Conservation (phyloP, 2,329 filamentous ascomycete species). For the Passalora sequoiae region DNA sequence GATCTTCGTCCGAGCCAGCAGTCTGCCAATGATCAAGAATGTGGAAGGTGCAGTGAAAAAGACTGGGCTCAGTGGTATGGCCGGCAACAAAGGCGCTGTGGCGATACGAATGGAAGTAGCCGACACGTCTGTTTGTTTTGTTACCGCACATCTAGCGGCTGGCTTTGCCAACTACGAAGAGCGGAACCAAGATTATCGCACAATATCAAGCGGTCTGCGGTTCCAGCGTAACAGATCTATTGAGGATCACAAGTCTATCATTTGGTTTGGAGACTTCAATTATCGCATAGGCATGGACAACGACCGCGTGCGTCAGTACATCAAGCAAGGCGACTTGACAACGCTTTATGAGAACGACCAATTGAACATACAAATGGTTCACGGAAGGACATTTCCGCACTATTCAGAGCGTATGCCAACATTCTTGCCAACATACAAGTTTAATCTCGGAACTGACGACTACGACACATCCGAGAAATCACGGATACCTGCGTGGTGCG, state of each 20-base stretch:
- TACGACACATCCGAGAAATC: conserved; percentile 96
- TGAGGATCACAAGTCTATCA: conserved; percentile 82
- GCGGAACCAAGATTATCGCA: conserved; percentile 85
- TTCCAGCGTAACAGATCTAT: conserved; percentile 90
- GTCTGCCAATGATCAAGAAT: conserved; percentile 80
- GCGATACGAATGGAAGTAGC: conserved; percentile 94
- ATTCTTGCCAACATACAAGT: conserved; percentile 94
- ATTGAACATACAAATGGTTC: conserved; percentile 94
- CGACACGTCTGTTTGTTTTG: conserved; percentile 87
- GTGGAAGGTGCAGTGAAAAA: conserved; percentile 96
- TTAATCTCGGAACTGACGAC: conserved; percentile 76
- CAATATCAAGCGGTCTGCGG: conserved; percentile 76
- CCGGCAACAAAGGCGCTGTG: conserved; percentile 95
- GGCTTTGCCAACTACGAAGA: conserved; percentile 97
- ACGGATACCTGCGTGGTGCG: conserved; percentile 94
- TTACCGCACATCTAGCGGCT: conserved; percentile 92
- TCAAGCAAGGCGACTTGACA: conserved; percentile 67
- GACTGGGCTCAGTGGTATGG: conserved; percentile 90
- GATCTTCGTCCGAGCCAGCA: conserved; percentile 78
- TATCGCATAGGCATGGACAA: conserved; percentile 85
- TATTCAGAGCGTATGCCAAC: conserved; percentile 86
- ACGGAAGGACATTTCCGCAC: conserved; percentile 79
- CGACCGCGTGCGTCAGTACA: conserved; percentile 69
- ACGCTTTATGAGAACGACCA: conserved; percentile 88
- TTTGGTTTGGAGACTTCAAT: conserved; percentile 98